A percentile compares a stretch with the other conserved stretches of the same genome.
These are phyloP conservation scores for Agaricales sp. DNA, from an alignment of 1,284 basidiomycete species.

Conservation along the genomic window DNA sequence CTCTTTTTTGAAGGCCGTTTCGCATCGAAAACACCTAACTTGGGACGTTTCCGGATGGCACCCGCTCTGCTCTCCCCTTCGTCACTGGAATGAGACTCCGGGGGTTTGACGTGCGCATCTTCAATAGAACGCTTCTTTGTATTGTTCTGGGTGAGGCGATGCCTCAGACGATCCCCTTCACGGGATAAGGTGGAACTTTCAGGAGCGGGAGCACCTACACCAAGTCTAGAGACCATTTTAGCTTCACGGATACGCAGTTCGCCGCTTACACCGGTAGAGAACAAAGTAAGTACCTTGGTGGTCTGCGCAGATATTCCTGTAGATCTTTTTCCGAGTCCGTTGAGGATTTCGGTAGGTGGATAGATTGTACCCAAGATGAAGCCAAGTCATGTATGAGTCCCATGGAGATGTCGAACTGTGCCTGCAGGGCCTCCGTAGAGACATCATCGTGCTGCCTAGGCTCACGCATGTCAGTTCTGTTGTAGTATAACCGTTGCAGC, in stretches of 20 bases:
- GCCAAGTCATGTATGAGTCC: slow-evolving; percentile 61
- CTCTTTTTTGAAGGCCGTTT: too few species aligned
- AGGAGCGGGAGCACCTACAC: slow-evolving; percentile 55
- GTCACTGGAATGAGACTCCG: slow-evolving; percentile 23
- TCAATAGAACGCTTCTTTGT: slow-evolving; percentile 37
- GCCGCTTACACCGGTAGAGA: background rate
- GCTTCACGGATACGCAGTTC: slow-evolving; percentile 8
- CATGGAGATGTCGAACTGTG: slow-evolving; percentile 70
- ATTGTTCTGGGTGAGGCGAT: slow-evolving; percentile 38
- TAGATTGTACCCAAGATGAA: slow-evolving; percentile 60
- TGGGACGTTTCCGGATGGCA: slow-evolving; percentile 45
- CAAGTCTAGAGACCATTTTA: slow-evolving; percentile 38
- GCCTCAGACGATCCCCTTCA: slow-evolving; percentile 44
- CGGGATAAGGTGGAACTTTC: slow-evolving; percentile 29
- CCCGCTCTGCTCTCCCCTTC: slow-evolving; percentile 48
- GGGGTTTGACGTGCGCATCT: slow-evolving; percentile 20
- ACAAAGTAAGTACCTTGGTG: slow-evolving; percentile 46
- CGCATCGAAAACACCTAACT: slow-evolving; percentile 43
- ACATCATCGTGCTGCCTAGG: slow-evolving; percentile 32
- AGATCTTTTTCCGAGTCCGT: slow-evolving; percentile 43
- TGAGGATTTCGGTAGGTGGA: slow-evolving; percentile 18
- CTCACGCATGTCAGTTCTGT: too few species aligned
- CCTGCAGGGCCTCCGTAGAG: slow-evolving; percentile 56
- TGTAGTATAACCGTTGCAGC: too few species aligned
- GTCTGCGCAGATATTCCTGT: slow-evolving; percentile 52